These are phyloP conservation scores for Scedosporium apiospermum DNA, from an alignment of 2,329 filamentous ascomycete genomes.

Conservation along the genomic window DNA sequence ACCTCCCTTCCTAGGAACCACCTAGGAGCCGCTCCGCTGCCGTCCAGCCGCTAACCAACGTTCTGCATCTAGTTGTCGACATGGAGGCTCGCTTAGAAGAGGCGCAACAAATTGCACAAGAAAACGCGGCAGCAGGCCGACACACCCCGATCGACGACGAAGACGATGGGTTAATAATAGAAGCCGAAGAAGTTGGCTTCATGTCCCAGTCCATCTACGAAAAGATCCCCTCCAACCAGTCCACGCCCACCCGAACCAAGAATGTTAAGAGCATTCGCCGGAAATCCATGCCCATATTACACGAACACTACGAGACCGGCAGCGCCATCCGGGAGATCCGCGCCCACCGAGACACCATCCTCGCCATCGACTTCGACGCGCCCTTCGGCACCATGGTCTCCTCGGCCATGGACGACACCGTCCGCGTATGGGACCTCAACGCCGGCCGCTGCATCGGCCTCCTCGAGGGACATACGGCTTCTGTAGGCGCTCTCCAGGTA, in stretches of 20 bases:
- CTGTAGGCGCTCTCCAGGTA: slow-evolving; percentile 83
- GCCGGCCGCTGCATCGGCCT: slow-evolving; percentile 84
- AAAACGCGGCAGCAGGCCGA: slow-evolving; percentile 43
- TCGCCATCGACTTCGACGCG: slow-evolving; percentile 90
- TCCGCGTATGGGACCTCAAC: slow-evolving; percentile 94
- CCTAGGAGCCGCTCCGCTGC: too few species aligned
- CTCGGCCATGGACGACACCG: slow-evolving; percentile 83
- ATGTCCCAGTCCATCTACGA: slow-evolving; percentile 99
- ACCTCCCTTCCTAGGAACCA: too few species aligned
- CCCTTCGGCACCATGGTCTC: slow-evolving; percentile 94
- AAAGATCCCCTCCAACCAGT: slow-evolving; percentile 60
- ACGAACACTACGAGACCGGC: slow-evolving; percentile 89
- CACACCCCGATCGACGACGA: slow-evolving; percentile 43
- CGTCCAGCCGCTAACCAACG: slow-evolving; percentile 2
- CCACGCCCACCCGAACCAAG: slow-evolving; percentile 39
- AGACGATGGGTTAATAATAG: slow-evolving; percentile 38
- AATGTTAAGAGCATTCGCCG: slow-evolving; percentile 51
- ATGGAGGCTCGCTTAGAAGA: slow-evolving; percentile 53
- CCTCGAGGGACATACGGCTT: slow-evolving; percentile 89
- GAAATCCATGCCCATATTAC: slow-evolving; percentile 87
- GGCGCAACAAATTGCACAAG: slow-evolving; percentile 48
- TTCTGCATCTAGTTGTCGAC: slow-evolving; percentile 41
- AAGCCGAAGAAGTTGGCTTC: slow-evolving; percentile 51
- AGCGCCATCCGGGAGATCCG: slow-evolving; percentile 80
- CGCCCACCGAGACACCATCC: slow-evolving; percentile 81